Conservation (phyloP, 108 stramenopile genomes). For the Nannochloropsis salina region DNA sequence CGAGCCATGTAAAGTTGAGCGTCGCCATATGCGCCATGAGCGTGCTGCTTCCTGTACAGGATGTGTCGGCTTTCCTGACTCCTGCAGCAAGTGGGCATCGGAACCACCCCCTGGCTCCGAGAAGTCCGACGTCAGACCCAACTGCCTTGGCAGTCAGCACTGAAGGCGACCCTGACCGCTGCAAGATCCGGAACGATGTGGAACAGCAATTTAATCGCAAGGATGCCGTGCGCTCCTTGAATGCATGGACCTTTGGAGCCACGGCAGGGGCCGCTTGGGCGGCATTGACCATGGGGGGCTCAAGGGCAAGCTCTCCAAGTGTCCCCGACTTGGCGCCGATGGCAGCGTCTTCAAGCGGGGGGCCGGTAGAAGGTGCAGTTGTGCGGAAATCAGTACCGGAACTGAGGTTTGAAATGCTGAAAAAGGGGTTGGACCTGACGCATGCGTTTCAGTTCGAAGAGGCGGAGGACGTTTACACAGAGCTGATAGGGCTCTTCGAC, state of each 20-base stretch:
- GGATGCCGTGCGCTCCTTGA: not conserved
- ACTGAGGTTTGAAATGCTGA: not conserved
- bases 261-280: not conserved
- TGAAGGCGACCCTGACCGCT: not conserved
- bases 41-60: too few species aligned
- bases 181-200: not conserved
- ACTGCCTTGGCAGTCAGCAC: not conserved
- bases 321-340: not conserved
- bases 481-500: slow-evolving; percentile 11
- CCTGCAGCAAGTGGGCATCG: too few species aligned
- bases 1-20: too few species aligned
- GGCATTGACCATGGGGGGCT: not conserved
- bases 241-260: not conserved
- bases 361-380: not conserved
- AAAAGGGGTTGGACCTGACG: slow-evolving; percentile 7
- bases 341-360: not conserved
- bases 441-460: slow-evolving; percentile 8
- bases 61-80: too few species aligned
- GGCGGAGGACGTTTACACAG: slow-evolving; percentile 16
- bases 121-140: too few species aligned
- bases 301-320: not conserved
- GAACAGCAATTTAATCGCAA: not conserved
- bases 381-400: not conserved
- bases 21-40: too few species aligned
- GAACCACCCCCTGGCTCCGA: too few species aligned